phyloP scores from a whole-genome alignment of 768 basidiomycete genomes.

The Naematelia encephala region DNA sequence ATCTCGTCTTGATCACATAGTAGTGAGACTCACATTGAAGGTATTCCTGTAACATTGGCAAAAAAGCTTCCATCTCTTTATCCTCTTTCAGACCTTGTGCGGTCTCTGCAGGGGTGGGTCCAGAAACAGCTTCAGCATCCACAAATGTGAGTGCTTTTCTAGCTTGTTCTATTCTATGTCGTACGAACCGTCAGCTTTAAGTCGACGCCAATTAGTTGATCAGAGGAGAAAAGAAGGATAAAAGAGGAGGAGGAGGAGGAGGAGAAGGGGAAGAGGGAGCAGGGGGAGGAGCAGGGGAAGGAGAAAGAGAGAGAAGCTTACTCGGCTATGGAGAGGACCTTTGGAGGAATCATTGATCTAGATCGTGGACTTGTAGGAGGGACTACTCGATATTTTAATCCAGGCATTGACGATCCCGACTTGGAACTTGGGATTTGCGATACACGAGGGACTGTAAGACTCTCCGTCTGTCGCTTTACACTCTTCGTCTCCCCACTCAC shows the following conservation, averaged over 20 bases:
- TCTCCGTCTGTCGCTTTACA: too few relatives aligned
- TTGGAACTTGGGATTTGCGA: background rate
- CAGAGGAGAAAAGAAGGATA: too few relatives aligned
- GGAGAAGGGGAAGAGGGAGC: too few relatives aligned
- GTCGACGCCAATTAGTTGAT: background rate
- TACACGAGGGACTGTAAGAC: too few relatives aligned
- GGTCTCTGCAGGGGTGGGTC: conserved; percentile 6
- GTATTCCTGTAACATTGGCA: conserved; percentile 50
- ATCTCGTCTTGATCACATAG: background rate
- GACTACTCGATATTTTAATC: conserved; percentile 11
- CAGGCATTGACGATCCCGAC: background rate
- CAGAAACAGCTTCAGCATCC: conserved; percentile 41
- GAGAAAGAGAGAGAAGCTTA: too few relatives aligned
- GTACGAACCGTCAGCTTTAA: background rate
- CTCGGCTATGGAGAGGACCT: conserved; percentile 28
- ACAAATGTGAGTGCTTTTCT: conserved; percentile 29
- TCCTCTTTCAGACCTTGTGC: conserved; percentile 18
- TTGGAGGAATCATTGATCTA: conserved; percentile 22
- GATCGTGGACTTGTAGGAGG: conserved; percentile 19
- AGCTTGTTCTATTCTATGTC: conserved; percentile 9
- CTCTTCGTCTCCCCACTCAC: too few relatives aligned
- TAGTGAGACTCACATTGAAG: conserved; percentile 33
- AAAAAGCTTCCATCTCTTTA: conserved; percentile 48
- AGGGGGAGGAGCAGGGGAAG: too few relatives aligned
- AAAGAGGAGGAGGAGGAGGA: too few relatives aligned